A percentile compares a stretch with the other conserved stretches of the same genome.
Evolutionary conservation across 2,329 filamentous ascomycete genomes (phyloP).

Genomic region (Chrysosporium keratinophilum): DNA sequence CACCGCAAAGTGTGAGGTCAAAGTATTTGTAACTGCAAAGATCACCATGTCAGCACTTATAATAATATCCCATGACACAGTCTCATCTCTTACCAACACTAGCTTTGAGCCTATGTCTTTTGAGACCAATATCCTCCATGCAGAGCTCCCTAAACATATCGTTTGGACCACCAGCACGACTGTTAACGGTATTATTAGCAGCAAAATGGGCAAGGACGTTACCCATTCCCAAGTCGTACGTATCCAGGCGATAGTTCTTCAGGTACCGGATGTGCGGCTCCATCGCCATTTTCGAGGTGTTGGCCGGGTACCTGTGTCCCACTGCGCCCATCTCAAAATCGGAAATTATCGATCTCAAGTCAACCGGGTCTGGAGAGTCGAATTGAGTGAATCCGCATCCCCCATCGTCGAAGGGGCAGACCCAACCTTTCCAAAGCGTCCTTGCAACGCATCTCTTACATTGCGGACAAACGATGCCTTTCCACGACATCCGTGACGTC

Average conservation of each 20-base stretch:
- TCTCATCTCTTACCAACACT: conserved; percentile 25
- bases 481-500: conserved; percentile 45
- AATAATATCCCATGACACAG: not conserved
- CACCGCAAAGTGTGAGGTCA: conserved; percentile 40
- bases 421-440: conserved; percentile 52
- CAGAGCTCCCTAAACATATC: conserved; percentile 49
- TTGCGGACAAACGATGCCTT: conserved; percentile 55
- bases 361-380: conserved; percentile 19
- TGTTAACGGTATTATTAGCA: conserved; percentile 45
- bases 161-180: conserved; percentile 47
- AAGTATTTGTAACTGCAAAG: conserved; percentile 26
- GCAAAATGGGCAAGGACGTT: conserved; percentile 49
- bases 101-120: conserved; percentile 30
- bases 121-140: conserved; percentile 36
- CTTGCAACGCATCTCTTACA: conserved; percentile 55
- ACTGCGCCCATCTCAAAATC: conserved; percentile 24
- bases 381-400: conserved; percentile 41
- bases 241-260: conserved; percentile 27
- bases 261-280: conserved; percentile 13
- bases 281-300: not conserved
- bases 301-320: conserved; percentile 13
- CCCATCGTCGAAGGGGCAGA: conserved; percentile 40
- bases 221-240: conserved; percentile 24
- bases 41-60: conserved; percentile 1
- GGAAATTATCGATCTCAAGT: conserved; percentile 27